Conservation (phyloP, 306 rosid species). For the Phaseolus lunatus region DNA sequence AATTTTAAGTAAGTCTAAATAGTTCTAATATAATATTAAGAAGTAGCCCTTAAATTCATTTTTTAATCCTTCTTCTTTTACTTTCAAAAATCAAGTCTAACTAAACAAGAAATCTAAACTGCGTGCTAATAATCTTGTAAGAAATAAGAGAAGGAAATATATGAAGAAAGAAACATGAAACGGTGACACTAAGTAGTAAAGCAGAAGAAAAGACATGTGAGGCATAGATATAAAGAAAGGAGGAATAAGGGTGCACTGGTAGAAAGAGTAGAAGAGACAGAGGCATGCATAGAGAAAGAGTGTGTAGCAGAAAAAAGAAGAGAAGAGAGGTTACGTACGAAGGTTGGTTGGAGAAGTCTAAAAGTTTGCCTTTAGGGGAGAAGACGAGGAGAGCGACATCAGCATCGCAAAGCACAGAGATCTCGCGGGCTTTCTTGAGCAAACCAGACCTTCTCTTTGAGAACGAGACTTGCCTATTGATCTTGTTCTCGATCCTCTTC, state of each 20-base stretch:
- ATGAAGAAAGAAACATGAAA: too few species aligned
- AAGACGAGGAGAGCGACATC: slow-evolving; percentile 85
- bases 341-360: slow-evolving; percentile 74
- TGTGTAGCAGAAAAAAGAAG: not conserved
- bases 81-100: not conserved
- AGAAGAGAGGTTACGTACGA: slow-evolving; percentile 51
- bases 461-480: slow-evolving; percentile 90
- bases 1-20: too few species aligned
- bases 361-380: slow-evolving; percentile 90
- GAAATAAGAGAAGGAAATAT: not conserved
- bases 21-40: too few species aligned
- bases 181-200: too few species aligned
- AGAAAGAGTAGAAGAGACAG: not conserved
- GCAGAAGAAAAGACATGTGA: too few species aligned
- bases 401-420: slow-evolving; percentile 95
- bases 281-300: not conserved
- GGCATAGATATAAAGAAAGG: not conserved
- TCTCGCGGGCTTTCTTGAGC: slow-evolving; percentile 88
- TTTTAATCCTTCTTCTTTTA: too few species aligned
- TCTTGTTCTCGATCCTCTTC: slow-evolving; percentile 96
- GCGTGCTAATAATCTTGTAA: not conserved
- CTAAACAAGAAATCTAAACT: not conserved
- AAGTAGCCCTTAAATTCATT: too few species aligned
- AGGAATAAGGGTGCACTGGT: not conserved
- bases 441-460: slow-evolving; percentile 87